Evolutionary conservation across 2,329 filamentous ascomycete genomes (phyloP), one percentile per base, ranked within the genome.

Genomic region (Phyllosticta citriasiana): DNA sequence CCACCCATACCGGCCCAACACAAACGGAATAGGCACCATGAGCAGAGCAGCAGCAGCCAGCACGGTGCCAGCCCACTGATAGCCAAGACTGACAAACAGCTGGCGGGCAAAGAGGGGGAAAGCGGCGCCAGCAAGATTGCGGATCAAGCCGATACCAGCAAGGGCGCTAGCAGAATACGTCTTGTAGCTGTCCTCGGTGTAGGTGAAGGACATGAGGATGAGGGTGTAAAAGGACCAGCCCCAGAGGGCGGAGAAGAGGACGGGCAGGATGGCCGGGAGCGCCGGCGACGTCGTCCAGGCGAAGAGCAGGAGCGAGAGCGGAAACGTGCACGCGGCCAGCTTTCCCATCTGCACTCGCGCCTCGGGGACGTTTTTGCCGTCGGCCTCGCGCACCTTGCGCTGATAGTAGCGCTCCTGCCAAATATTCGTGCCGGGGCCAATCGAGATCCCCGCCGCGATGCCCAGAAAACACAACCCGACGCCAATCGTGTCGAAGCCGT

Each of bases 141-240:
- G 66, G 10, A 74, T 66, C 5, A 77, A 63, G 7, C 74, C 74
- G 10, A 77, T 74, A 0, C 74, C 75, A 14, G 76, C 76, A 4
- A 78, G 69, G 1, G 75, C 76, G 16, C 71, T 74, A 4, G 76
- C 76, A 9, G 73, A 75, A 63, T 72, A 76, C 2, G 74, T 71
- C 65, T 78, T 76, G 63, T 80, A 80, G 6, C 76, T 74, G 63
- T 80, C 78, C 59, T 79, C 77, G 2, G 77, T 78, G 63, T 79
- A 80, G 4, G 75, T 77, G 40, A 79, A 73, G 1, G 78, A 78
- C 72, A 79, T 79, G 2, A 81, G 70, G 55, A 80, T 80, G 0
- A 82, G 71, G 1, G 76, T 77, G 58, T 80, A 80, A 64, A 81
- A 80, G 4, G 74, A 77, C 70, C 77, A 79, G 0, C 79, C 80